phyloP scores from a whole-genome alignment of 768 basidiomycete species.

The Boletus eberwhitei region DNA sequence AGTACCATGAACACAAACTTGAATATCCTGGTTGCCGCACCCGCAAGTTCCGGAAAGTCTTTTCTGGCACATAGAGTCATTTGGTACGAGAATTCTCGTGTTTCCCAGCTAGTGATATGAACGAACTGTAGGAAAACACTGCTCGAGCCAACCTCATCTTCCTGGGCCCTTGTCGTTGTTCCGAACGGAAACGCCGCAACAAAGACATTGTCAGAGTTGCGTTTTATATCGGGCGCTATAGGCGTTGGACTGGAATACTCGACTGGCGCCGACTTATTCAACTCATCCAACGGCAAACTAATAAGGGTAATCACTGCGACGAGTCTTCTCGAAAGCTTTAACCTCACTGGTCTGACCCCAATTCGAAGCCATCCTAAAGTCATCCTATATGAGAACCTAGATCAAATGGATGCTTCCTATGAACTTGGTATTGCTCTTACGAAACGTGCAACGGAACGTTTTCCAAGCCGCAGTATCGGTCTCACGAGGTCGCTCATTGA shows the following conservation, averaged over 20 bases:
- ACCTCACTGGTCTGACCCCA: slow-evolving; percentile 24
- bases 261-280: slow-evolving; percentile 32
- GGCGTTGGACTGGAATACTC: slow-evolving; percentile 39
- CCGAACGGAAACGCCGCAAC: slow-evolving; percentile 55
- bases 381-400: slow-evolving; percentile 81
- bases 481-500: slow-evolving; percentile 78
- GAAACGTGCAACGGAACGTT: slow-evolving; percentile 57
- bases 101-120: slow-evolving; percentile 12
- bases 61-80: slow-evolving; percentile 63
- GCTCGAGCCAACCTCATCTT: slow-evolving; percentile 36
- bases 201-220: slow-evolving; percentile 56
- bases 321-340: slow-evolving; percentile 46
- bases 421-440: slow-evolving; percentile 80
- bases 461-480: slow-evolving; percentile 71
- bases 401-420: slow-evolving; percentile 76
- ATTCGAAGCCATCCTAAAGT: slow-evolving; percentile 47
- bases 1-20: slow-evolving; percentile 60
- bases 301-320: slow-evolving; percentile 58
- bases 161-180: slow-evolving; percentile 61
- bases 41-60: slow-evolving; percentile 80
- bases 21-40: slow-evolving; percentile 74
- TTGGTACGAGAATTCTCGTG: slow-evolving; percentile 53
- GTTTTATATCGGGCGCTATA: slow-evolving; percentile 34
- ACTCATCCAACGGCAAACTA: slow-evolving; percentile 36
- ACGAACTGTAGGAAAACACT: slow-evolving; percentile 51